These are phyloP conservation scores for Lophiotrema nucula DNA, from an alignment of 495 filamentous ascomycete genomes.

Conservation along the genomic window DNA sequence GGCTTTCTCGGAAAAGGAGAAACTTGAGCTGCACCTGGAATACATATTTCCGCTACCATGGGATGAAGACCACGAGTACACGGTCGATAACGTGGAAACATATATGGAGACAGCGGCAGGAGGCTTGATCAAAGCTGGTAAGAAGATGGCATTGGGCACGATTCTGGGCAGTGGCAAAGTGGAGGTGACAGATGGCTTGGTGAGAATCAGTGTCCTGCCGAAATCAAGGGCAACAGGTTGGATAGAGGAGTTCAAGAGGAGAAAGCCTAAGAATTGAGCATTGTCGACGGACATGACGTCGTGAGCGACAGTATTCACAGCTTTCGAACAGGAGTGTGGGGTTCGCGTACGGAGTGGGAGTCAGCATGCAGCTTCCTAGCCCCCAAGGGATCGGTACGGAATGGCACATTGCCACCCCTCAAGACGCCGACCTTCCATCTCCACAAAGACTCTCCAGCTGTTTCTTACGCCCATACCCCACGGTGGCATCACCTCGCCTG, in stretches of 20 bases:
- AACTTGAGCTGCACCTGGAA: constrained; percentile 66
- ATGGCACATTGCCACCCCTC: too few species aligned
- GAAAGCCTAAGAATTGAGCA: constrained; percentile 3
- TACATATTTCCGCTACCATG: constrained; percentile 85
- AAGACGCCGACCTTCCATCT: too few species aligned
- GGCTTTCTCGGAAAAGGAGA: constrained; percentile 69
- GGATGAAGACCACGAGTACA: constrained; percentile 72
- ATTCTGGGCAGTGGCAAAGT: constrained; percentile 73
- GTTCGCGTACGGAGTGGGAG: too few species aligned
- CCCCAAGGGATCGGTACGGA: too few species aligned
- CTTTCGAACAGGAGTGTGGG: too few species aligned
- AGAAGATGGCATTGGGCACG: constrained; percentile 73
- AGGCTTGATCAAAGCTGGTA: constrained; percentile 85
- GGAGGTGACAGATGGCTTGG: constrained; percentile 81
- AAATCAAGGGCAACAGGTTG: constrained; percentile 64
- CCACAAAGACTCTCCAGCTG: too few species aligned
- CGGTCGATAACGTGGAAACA: constrained; percentile 66
- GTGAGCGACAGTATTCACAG: too few species aligned
- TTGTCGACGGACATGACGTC: too few species aligned
- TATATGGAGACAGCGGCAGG: constrained; percentile 81
- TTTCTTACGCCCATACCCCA: too few species aligned
- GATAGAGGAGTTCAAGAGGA: constrained; percentile 74
- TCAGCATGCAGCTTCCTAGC: background rate
- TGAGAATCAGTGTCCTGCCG: constrained; percentile 78
- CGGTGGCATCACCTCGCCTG: too few species aligned